Conservation (phyloP, 345 rosid species). For the Hevea brasiliensis region DNA sequence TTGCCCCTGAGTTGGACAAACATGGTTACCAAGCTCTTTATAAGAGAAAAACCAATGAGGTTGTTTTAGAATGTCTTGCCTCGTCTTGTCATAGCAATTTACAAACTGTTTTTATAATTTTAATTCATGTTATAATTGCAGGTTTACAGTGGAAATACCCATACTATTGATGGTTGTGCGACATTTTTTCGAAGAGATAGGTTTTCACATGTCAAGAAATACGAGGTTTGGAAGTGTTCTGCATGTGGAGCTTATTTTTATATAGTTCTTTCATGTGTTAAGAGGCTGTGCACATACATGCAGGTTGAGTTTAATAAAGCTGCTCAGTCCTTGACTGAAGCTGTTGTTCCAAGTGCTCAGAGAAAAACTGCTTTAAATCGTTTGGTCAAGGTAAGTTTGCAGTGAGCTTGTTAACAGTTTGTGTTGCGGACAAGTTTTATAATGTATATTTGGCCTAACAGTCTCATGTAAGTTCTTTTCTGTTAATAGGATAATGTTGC, state of each 20-base stretch:
- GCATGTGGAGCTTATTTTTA: neutral
- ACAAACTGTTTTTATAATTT: neutral
- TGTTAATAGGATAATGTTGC: constrained; percentile 82
- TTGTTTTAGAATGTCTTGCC: constrained; percentile 26
- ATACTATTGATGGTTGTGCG: constrained; percentile 87
- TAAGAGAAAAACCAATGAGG: constrained; percentile 93
- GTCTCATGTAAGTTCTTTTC: constrained; percentile 23
- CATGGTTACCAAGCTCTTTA: constrained; percentile 91
- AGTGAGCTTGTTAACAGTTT: neutral
- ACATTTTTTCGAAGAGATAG: constrained; percentile 91
- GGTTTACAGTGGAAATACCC: constrained; percentile 68
- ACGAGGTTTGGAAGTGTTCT: constrained; percentile 59
- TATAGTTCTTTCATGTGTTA: constrained; percentile 18
- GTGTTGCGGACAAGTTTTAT: too few relatives aligned
- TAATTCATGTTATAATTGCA: constrained; percentile 29
- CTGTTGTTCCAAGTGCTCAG: constrained; percentile 72
- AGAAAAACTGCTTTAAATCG: constrained; percentile 85
- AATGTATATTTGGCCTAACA: neutral
- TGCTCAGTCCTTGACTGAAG: constrained; percentile 96
- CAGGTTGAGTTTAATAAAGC: constrained; percentile 99
- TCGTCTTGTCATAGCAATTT: neutral
- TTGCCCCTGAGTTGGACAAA: constrained; percentile 89
- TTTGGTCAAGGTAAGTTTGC: constrained; percentile 67
- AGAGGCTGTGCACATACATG: constrained; percentile 15
- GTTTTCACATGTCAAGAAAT: constrained; percentile 96